Evolutionary conservation across 495 filamentous ascomycete species (phyloP), one percentile per base, ranked within the genome.

Genomic region (Physcia stellaris): DNA sequence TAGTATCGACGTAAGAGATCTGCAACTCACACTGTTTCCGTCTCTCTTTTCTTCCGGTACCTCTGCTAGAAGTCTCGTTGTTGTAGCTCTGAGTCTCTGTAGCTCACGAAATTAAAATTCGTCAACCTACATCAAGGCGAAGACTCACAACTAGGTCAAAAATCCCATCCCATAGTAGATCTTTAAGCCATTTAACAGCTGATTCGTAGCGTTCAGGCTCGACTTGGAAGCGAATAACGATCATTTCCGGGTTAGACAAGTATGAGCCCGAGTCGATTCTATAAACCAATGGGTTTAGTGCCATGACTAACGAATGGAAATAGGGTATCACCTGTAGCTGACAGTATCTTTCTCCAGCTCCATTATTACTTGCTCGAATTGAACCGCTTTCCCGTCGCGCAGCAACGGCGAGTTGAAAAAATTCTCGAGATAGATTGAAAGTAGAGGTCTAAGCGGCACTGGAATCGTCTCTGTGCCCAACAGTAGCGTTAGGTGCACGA

Each of bases 341-440:
- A 95, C 77, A 0, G 92, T 96, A 49, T 95, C 87, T 51, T 78
- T 74, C 56, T 96, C 92, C 18, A 99, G 63, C 43, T 85, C 73
- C 41, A 81, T 80, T 11, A 94, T 83, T 18, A 96, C 83, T 35
- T 93, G 67, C 50, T 96, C 92, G 53, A 95, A 99, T 42, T 81
- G 76, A 12, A 99, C 61, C 7, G 66, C 71, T 52, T 83, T 64
- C 31, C 83, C 86, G 51, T 86, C 69, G n/a, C 74, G 75, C 52
- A 69, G 58, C 33, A 99, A 75, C 0, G 87, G 88, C 1, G 85
- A 83, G 51, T 83, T 86, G 65, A 96, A 99, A 67, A 95, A 93
- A 45, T 86, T 92, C 40, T 83, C 81, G 19, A 78, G 74, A 54
- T 87, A 96, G 17, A 96, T 66, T 1, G 81, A 64, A 11, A 96